These are phyloP conservation scores for Pseudogymnoascus sp. DNA, from an alignment of 2,329 filamentous ascomycete genomes.

Conservation along the genomic window DNA sequence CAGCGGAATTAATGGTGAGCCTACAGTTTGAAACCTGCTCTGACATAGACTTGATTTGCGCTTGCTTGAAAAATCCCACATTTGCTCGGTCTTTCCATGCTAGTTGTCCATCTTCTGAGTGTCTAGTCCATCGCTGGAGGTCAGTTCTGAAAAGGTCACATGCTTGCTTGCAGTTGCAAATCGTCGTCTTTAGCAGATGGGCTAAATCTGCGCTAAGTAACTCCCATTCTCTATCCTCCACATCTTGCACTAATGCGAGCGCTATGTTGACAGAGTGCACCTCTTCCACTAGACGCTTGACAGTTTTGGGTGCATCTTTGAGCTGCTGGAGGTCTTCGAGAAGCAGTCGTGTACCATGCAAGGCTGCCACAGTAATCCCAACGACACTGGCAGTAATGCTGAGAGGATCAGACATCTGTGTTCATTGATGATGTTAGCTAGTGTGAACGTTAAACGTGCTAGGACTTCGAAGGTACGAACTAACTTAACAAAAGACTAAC, in stretches of 20 bases:
- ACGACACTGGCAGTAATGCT: slow-evolving; percentile 28
- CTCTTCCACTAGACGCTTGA: slow-evolving; percentile 27
- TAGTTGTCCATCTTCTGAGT: slow-evolving; percentile 27
- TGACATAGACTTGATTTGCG: slow-evolving; percentile 29
- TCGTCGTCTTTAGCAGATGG: slow-evolving; percentile 24
- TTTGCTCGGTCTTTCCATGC: slow-evolving; percentile 28
- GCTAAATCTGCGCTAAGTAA: slow-evolving; percentile 25
- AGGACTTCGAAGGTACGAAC: background rate
- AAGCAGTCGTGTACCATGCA: slow-evolving; percentile 27
- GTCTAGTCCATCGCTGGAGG: slow-evolving; percentile 29
- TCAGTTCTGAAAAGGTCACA: slow-evolving; percentile 27
- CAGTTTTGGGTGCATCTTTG: slow-evolving; percentile 27
- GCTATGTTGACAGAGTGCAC: slow-evolving; percentile 25
- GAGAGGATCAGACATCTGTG: slow-evolving; percentile 24
- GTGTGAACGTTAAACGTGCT: background rate
- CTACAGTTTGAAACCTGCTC: slow-evolving; percentile 30
- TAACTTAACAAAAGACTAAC: too few relatives aligned
- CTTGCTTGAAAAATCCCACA: slow-evolving; percentile 31
- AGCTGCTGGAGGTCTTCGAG: slow-evolving; percentile 28
- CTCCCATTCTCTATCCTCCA: slow-evolving; percentile 28
- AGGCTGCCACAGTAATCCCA: slow-evolving; percentile 26
- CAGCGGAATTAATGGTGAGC: slow-evolving; percentile 25
- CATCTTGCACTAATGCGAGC: slow-evolving; percentile 25
- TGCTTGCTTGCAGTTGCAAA: slow-evolving; percentile 25
- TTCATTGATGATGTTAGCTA: slow-evolving; percentile 12